Base-by-base conservation (phyloP, 2,329 filamentous ascomycete species). In the Aspergillus brasiliensis region DNA sequence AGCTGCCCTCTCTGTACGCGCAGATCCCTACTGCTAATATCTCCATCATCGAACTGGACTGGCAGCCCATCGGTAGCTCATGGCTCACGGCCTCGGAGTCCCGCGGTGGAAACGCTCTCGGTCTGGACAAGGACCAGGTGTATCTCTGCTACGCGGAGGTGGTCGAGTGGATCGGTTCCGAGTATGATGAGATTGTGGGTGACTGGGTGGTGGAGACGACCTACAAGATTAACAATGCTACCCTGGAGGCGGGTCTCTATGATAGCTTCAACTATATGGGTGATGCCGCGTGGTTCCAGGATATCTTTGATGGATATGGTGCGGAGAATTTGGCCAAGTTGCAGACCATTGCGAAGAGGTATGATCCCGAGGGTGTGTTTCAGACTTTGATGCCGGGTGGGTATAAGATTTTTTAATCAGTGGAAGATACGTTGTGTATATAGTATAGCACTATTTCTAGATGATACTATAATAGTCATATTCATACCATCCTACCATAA, bases 1-100 rank as follows among this genome's bases (percentile, higher is more conserved):
- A 78, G 25, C 70, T 81, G 25, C 75, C 79, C 11, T 72, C 73
- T n/a, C 64, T 75, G 3, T 73, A 75, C 60, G 70, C 68, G 49
- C 62, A 71, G 53, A 65, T 75, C 13, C 75, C 74, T 27, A 60
- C 60, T 5, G 69, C 70, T 34, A 74, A 71, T 52, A 76, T 79
- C 56, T 77, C 76, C 42, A 79, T 78, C 62, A 72, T 81, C 51
- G 69, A 80, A 31, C 66, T 81, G 10, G 72, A 75, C 57, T 68
- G 75, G 56, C 69, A 78, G 21, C 75, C 77, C 11, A 74, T 75
- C 8, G 68, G 73, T 5, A 58, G 72, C 42, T 69, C 73, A 57
- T 80, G 75, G 74, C 73, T 79, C 25, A 51, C 66, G 42, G 70
- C 70, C 19, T 68, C 69, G 0, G 64, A 65, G 21, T 51, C 58